These are phyloP conservation scores for Psophocarpus tetragonolobus DNA, from an alignment of 306 rosid species.

Conservation along the genomic window DNA sequence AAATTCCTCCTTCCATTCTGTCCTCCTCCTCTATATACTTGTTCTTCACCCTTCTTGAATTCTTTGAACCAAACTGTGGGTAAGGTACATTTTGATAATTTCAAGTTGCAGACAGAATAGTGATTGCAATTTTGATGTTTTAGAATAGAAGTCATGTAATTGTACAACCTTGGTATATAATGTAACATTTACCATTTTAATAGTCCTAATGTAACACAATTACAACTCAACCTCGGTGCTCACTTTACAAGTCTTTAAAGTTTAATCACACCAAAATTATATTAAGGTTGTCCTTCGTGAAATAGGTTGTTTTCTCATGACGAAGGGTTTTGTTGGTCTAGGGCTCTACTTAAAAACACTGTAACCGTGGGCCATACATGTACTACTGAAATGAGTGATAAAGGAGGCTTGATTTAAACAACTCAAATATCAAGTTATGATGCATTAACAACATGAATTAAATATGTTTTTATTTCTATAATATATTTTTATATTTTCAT, in stretches of 20 bases:
- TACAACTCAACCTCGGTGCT: neutral
- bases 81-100: neutral
- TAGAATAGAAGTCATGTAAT: neutral
- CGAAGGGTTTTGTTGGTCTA: constrained; percentile 1
- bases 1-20: neutral
- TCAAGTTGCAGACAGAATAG: neutral
- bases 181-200: neutral
- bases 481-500: too few species aligned
- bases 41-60: neutral
- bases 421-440: constrained; percentile 27
- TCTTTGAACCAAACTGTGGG: neutral
- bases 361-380: constrained; percentile 46
- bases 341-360: neutral
- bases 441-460: neutral
- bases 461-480: too few species aligned
- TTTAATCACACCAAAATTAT: constrained; percentile 1
- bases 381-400: constrained; percentile 37
- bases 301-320: neutral
- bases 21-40: neutral
- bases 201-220: neutral
- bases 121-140: neutral
- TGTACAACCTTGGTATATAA: neutral
- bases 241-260: neutral
- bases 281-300: neutral
- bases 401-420: constrained; percentile 26